Base-by-base conservation (phyloP, 2,329 filamentous ascomycete genomes). In the Helotiales sp. region DNA sequence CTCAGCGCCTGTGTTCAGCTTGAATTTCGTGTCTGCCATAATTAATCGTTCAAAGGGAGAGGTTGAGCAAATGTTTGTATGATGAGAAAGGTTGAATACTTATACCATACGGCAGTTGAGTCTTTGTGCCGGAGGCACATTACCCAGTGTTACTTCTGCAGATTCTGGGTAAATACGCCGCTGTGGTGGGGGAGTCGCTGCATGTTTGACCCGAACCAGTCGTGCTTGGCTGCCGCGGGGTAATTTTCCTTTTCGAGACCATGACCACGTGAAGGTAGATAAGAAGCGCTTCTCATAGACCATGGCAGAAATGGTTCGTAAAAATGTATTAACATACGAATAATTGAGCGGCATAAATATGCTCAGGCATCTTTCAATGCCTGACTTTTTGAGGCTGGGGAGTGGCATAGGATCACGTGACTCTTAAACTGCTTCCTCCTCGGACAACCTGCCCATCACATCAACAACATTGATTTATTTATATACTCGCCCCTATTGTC, bases 1-100 rank as follows among this genome's bases (percentile, higher is more conserved):
- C 58, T 69, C 65, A 42, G 69, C 68, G 47, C 72, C 72, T n/a
- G 70, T 71, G 62, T 74, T 74, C 19, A 74, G 66, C 60, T 71
- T 72, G 62, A 71, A 68, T 2, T 36, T 68, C 17, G 60, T 67
- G 48, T 64, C 61, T 57, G 67, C 64, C 66, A 68, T 68, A n/a
- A 48, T 57, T 59, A 24, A 36, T 30, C 7, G 27, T 50, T 34
- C 19, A 19, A 33, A 27, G 29, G 12, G 33, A 17, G 46, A 48
- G 5, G 19, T 24, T 46, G 38, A 19, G 44, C 15, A 15, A 29
- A 17, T 30, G 10, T 46, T 33, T 52, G 38, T 30, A 46, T 53
- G 33, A 25, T 17, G 27, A 33, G 22, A 34, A 42, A 55, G 27
- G 46, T 55, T 49, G 46, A 50, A 31, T 55, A 47, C 40, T 55